A percentile compares a stretch with the other conserved stretches of the same genome.
Conservation (phyloP, 169 alveolate genomes). For the Neospora caninum region DNA sequence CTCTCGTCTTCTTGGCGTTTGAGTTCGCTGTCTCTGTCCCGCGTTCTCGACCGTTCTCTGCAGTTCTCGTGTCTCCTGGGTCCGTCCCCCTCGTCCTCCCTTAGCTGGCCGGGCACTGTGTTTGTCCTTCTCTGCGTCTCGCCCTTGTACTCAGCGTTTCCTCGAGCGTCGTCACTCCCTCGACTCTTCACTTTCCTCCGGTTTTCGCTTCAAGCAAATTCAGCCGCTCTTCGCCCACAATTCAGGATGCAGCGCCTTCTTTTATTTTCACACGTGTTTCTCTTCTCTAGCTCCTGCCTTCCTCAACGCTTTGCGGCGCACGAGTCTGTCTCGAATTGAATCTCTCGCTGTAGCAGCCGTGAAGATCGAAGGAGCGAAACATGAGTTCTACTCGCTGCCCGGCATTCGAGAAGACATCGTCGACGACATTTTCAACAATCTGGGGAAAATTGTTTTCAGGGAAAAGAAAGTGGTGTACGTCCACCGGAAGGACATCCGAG, state of each 20-base stretch:
- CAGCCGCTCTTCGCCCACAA: conserved; percentile 85
- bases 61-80: too few species aligned
- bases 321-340: conserved; percentile 80
- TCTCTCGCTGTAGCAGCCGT: conserved; percentile 83
- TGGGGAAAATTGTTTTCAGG: conserved; percentile 39
- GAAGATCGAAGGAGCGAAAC: conserved; percentile 82
- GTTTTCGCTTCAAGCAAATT: conserved; percentile 85
- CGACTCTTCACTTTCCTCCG: conserved; percentile 65
- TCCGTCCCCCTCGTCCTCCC: too few species aligned
- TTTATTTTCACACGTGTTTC: conserved; percentile 84
- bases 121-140: not conserved
- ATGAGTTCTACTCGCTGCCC: conserved; percentile 79
- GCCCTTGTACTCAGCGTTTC: not conserved
- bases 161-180: conserved; percentile 5
- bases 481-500: not conserved
- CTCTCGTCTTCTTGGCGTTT: too few species aligned
- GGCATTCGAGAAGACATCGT: conserved; percentile 69
- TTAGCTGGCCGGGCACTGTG: not conserved
- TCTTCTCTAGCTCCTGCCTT: conserved; percentile 82
- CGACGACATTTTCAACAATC: conserved; percentile 53
- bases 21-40: too few species aligned
- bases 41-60: too few species aligned
- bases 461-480: not conserved
- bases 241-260: conserved; percentile 83
- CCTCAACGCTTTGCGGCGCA: conserved; percentile 84